phyloP scores from a whole-genome alignment of 2,329 filamentous ascomycete genomes.

The Fusarium ramigenum region DNA sequence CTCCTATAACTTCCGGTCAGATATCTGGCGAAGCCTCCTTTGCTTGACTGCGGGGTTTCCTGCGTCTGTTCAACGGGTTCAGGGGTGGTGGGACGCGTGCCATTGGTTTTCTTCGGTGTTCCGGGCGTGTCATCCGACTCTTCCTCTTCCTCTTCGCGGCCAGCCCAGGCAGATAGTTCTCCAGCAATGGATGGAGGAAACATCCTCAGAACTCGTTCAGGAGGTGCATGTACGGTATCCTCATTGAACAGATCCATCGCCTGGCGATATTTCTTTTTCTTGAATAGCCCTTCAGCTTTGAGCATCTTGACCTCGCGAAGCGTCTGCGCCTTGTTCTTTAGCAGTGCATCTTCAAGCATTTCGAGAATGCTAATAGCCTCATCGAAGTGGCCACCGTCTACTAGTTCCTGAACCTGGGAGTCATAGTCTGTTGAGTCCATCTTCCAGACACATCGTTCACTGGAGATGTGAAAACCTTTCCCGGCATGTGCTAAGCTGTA shows the following conservation, averaged over 20 bases:
- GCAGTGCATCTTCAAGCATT: slow-evolving; percentile 91
- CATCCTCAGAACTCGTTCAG: slow-evolving; percentile 84
- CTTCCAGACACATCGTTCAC: slow-evolving; percentile 92
- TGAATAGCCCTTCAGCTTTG: slow-evolving; percentile 88
- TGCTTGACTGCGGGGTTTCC: slow-evolving; percentile 49
- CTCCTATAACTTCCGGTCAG: slow-evolving; percentile 59
- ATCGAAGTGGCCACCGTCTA: slow-evolving; percentile 78
- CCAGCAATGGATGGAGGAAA: slow-evolving; percentile 89
- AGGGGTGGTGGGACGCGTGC: slow-evolving; percentile 40
- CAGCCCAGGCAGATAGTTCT: slow-evolving; percentile 70
- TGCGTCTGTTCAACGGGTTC: slow-evolving; percentile 42
- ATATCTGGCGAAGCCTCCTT: slow-evolving; percentile 63
- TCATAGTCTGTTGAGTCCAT: slow-evolving; percentile 96
- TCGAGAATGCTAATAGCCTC: slow-evolving; percentile 90
- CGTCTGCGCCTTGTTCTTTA: slow-evolving; percentile 82
- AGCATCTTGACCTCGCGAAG: slow-evolving; percentile 88
- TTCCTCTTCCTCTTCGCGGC: slow-evolving; percentile 47
- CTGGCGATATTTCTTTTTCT: slow-evolving; percentile 81
- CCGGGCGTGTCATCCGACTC: slow-evolving; percentile 52
- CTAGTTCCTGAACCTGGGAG: slow-evolving; percentile 83
- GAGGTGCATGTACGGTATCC: slow-evolving; percentile 87
- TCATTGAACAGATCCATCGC: slow-evolving; percentile 88
- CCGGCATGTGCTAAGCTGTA: slow-evolving; percentile 94
- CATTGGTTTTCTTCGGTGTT: slow-evolving; percentile 43
- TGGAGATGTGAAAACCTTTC: slow-evolving; percentile 93